Base-by-base conservation (phyloP, 2,329 filamentous ascomycete genomes). In the Colletotrichum camelliae region DNA sequence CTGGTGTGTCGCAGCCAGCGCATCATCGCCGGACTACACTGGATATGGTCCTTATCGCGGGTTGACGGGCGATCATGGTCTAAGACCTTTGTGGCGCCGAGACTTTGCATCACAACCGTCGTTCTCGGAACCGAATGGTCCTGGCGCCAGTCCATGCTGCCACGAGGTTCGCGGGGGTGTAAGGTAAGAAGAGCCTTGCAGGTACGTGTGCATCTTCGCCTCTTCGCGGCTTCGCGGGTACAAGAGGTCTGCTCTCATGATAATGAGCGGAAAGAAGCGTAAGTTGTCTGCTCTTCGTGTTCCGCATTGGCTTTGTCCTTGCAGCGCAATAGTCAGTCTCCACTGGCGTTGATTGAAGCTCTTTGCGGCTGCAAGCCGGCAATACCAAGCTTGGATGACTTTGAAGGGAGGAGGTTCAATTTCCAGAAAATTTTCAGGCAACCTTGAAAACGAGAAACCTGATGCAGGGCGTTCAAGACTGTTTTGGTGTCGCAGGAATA, bases 1-100 rank as follows among this genome's bases (percentile, higher is more conserved):
- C 35, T 52, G 62, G 37, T 71, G 43, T 31, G 33, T 68, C 61
- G 31, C 39, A 55, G 62, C 68, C 58, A 72, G 52, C 29, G 27
- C 57, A 29, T 31, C 55, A n/a, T 64, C 55, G n/a, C 69, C 18
- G 16, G 18, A 18, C 8, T 37, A 27, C 62, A n/a, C 39, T 27
- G 18, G 13, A 18, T 13, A 57, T 16, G 18, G 24, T 39, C 33
- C 43, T 58, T 16, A 37, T 69, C 58, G 67, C 58, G 48, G 43
- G 58, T 74, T 70, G 67, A 66, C 72, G 72, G 67, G 67, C 60
- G 72, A 66, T 70, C 67, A 48, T 33, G 67, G 67, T 31, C 67
- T 35, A 35, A 58, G 21, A 29, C n/a, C 67, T 61, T 70, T 37
- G 72, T 74, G 72, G 72, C 72, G 72, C 67, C 72, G 67, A 71